Evolutionary conservation across 805 yeast species (phyloP), one percentile per base, ranked within the genome.

Genomic region (Starmera quercuum): DNA sequence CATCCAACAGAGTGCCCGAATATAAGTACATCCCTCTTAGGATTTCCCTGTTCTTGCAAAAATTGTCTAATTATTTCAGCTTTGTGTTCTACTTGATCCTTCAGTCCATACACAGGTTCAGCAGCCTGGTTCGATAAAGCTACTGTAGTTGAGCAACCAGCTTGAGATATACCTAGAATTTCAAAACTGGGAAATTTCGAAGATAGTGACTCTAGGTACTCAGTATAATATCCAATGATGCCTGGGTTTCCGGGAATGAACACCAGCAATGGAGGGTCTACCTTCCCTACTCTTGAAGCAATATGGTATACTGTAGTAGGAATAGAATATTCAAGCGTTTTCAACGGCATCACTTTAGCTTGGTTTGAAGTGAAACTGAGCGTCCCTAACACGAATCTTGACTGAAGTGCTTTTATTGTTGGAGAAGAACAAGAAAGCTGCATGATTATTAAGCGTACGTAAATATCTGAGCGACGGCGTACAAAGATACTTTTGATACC

Each of bases 211-310:
- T 58, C 53, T 20, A 82, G 51, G 45, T 75, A 79, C 4, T 71
- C 71, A 14, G 61, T 61, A 52, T 83, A 83, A 54, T 71, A 83
- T 40, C 75, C 77, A 27, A 76, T 64, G 19, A 83, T 54, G 0
- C 90, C 92, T 0, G 92, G 92, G 44, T 83, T 83, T 0, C 92
- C 92, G 0, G 92, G 90, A 6, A 83, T 64, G 41, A 81, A 65
- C 5, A 75, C 65, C 29, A 81, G 51, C 20, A 82, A 43, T 9
- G 64, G 69, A 10, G 36, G 37, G 26, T 15, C 36, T 23, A 27
- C 10, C 3, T 12, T 23, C 13, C 6, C 8, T 16, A 24, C 20
- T 21, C 14, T 13, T n/a, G 39, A 29, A 8, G 18, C 14, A 5
- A 40, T 12, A 32, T 49, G 47, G 18, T 39, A 32, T n/a, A 50